Evolutionary conservation across 306 rosid species (phyloP).

Genomic region (Fragaria iinumae): DNA sequence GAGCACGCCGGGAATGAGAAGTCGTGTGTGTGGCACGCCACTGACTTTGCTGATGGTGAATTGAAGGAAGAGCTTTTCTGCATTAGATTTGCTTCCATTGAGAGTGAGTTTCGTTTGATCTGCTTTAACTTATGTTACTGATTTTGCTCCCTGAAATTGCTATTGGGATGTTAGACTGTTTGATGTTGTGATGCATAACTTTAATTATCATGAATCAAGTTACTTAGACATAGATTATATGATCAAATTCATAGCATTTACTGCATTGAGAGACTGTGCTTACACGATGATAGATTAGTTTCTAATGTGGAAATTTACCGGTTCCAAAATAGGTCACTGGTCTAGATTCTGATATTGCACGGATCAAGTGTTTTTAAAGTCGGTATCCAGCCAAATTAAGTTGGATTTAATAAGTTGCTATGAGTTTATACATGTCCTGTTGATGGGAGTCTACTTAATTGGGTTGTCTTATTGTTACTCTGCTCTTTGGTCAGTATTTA

Average conservation of each 20-base stretch:
- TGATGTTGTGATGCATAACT: not conserved
- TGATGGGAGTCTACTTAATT: not conserved
- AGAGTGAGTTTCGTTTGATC: conserved; percentile 53
- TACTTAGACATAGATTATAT: not conserved
- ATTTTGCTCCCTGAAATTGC: not conserved
- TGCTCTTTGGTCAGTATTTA: not conserved
- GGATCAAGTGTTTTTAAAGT: not conserved
- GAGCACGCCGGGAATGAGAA: conserved; percentile 98
- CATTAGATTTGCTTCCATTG: conserved; percentile 88
- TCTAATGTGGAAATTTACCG: not conserved
- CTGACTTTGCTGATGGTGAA: conserved; percentile 94
- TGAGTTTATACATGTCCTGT: not conserved
- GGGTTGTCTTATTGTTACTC: not conserved
- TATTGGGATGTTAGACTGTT: not conserved
- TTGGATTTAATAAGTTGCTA: not conserved
- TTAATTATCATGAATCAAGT: not conserved
- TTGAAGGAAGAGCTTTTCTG: conserved; percentile 95
- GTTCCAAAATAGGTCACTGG: not conserved
- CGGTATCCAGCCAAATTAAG: not conserved
- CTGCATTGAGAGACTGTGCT: not conserved
- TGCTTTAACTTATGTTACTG: not conserved
- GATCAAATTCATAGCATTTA: not conserved
- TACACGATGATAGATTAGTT: not conserved
- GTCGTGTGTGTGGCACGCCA: conserved; percentile 95
- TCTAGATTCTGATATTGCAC: not conserved